These are phyloP conservation scores for Xylariaceae sp. DNA, from an alignment of 2,329 filamentous ascomycete genomes.

Conservation along the genomic window DNA sequence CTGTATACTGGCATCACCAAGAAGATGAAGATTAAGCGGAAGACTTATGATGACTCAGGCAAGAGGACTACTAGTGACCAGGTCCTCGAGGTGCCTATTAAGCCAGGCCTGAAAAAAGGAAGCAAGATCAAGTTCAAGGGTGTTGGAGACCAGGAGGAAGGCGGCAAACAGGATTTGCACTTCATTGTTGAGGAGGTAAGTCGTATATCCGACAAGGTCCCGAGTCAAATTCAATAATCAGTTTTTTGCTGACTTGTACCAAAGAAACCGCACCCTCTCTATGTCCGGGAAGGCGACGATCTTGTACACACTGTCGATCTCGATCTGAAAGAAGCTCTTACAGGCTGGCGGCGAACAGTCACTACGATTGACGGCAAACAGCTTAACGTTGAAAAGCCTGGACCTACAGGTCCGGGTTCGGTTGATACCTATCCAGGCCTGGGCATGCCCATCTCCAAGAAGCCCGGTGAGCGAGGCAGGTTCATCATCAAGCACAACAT, in stretches of 20 bases:
- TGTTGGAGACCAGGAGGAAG: slow-evolving; percentile 96
- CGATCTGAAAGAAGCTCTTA: slow-evolving; percentile 87
- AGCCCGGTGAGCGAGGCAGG: slow-evolving; percentile 76
- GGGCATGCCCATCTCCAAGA: slow-evolving; percentile 96
- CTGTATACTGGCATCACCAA: slow-evolving; percentile 83
- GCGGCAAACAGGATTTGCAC: slow-evolving; percentile 90
- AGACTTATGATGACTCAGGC: slow-evolving; percentile 82
- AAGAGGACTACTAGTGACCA: slow-evolving; percentile 86
- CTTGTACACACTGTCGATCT: slow-evolving; percentile 75
- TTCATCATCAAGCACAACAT: slow-evolving; percentile 89
- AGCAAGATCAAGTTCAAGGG: slow-evolving; percentile 98
- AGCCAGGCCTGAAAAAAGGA: slow-evolving; percentile 90
- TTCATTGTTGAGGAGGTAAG: slow-evolving; percentile 92
- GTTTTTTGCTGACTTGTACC: slow-evolving; percentile 33
- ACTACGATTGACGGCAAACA: slow-evolving; percentile 90
- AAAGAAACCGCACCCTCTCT: slow-evolving; percentile 82
- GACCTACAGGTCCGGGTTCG: slow-evolving; percentile 81
- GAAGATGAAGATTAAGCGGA: slow-evolving; percentile 98
- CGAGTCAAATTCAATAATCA: background rate
- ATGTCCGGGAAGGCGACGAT: slow-evolving; percentile 84
- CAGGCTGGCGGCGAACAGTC: slow-evolving; percentile 89
- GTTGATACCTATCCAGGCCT: slow-evolving; percentile 75
- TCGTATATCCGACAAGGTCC: background rate
- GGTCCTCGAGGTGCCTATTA: slow-evolving; percentile 91
- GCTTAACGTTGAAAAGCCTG: slow-evolving; percentile 71